Evolutionary conservation across 345 rosid species (phyloP), one percentile per base, ranked within the genome.

Genomic region (Murraya paniculata): DNA sequence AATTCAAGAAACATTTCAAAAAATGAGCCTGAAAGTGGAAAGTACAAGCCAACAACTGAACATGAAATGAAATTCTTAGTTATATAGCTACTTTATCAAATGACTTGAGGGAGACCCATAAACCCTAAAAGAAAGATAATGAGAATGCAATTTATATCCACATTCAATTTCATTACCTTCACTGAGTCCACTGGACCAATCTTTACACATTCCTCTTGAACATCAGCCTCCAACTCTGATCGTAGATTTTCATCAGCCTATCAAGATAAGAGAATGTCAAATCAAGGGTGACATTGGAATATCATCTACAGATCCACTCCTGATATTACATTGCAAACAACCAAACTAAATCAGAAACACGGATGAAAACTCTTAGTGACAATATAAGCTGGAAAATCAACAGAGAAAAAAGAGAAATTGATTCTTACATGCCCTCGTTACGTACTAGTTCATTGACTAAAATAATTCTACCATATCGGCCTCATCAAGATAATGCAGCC

Each of bases 161-260:
- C 7, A 28, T 38, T 27, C 6, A 70, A 69, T 41, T 60, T 22
- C 41, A 71, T 75, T 80, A 93, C 99, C 98, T 97, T 97, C 77
- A 97, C 89, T 1, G 86, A 89, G 68, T 94, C 97, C 70, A 91
- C 74, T 11, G 94, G 97, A 76, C 98, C 98, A 76, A 94, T 87
- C 84, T 94, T 97, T 74, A 25, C 62, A 73, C 97, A 94, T 86
- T 97, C 99, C 78, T 90, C 98, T 86, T 81, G 83, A 82, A 94
- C 87, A 81, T 94, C 99, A 60, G 85, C 88, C 83, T 94, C 94
- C 73, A 97, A 80, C 68, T 97, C 99, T 38, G 90, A 72, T 79
- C 79, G 55, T 81, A 94, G 81, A 85, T 74, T 87, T 83, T 93
- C 99, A 86, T 97, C 98, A 38, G 87, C 81, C 98, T 94, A 86